A percentile compares a stretch with the other conserved stretches of the same genome.
phyloP scores from a whole-genome alignment of 192 early-diverging fungal genomes.

The Funneliformis geosporum region DNA sequence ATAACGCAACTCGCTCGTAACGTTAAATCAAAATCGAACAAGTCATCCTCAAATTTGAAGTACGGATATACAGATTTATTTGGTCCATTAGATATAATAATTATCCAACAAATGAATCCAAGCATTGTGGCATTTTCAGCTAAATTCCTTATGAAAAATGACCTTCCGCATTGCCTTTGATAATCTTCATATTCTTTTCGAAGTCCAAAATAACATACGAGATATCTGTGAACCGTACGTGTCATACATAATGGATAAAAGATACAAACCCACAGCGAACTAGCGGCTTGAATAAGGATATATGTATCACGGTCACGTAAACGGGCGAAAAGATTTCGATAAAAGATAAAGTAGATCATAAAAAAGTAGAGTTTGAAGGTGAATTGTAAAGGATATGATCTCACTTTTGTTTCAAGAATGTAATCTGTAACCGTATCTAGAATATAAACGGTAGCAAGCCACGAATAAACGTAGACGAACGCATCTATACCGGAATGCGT shows the following conservation, averaged over 20 bases:
- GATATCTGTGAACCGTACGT: slow-evolving; percentile 47
- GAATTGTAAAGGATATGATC: slow-evolving; percentile 67
- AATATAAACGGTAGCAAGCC: slow-evolving; percentile 71
- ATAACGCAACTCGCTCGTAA: slow-evolving; percentile 61
- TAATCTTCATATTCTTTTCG: slow-evolving; percentile 67
- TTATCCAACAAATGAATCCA: slow-evolving; percentile 71
- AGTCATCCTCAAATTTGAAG: slow-evolving; percentile 65
- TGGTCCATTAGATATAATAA: slow-evolving; percentile 70
- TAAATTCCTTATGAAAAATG: slow-evolving; percentile 70
- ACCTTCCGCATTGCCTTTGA: slow-evolving; percentile 65
- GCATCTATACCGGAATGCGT: slow-evolving; percentile 63
- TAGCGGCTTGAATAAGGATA: slow-evolving; percentile 64
- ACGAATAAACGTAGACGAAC: slow-evolving; percentile 72
- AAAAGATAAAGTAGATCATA: slow-evolving; percentile 82
- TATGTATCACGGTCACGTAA: slow-evolving; percentile 69
- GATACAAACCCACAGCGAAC: slow-evolving; percentile 73
- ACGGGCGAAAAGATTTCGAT: slow-evolving; percentile 74
- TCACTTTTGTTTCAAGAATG: slow-evolving; percentile 62
- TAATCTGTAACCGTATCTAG: slow-evolving; percentile 66
- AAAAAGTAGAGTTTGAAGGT: slow-evolving; percentile 77
- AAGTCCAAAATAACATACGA: slow-evolving; percentile 58
- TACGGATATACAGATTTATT: slow-evolving; percentile 68
- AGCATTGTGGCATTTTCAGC: slow-evolving; percentile 80
- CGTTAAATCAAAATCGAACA: slow-evolving; percentile 58
- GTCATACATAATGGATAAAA: slow-evolving; percentile 78